Base-by-base conservation (phyloP, 257 asterid genomes). In the Verbena officinalis region DNA sequence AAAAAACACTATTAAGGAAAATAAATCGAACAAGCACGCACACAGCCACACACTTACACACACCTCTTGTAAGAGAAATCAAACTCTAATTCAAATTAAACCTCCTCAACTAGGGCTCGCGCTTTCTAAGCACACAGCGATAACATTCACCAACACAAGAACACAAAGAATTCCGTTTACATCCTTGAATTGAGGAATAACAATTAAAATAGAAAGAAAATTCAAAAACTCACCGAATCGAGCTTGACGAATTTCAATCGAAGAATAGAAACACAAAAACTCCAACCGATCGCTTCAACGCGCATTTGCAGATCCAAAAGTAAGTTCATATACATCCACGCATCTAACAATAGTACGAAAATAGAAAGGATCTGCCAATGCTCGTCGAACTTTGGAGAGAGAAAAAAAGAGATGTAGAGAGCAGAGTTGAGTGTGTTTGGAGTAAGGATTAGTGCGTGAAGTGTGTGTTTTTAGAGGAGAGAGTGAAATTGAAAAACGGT, bases 161-260 rank as follows among this genome's bases (percentile, higher is more conserved):
- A 36, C 15, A 24, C 23, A 16, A 23, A n/a, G n/a, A 69, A 55
- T 27, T 15, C 30, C 42, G 4, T 36, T 46, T 5, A 20, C 43
- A 15, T 22, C 13, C 22, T 71, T 33, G 55, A 66, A 73, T 24
- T 24, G 50, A 33, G 9, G 15, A 58, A 55, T 3, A 24, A n/a
- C 61, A 16, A 19, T 14, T 9, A 36, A 36, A 27, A 22, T 17
- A 27, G 23, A 44, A 15, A 33, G 24, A 59, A 55, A 27, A 33
- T n/a, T 46, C 50, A 72, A 21, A 71, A 58, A 72, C 81, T 77
- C 64, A 81, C 86, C 68, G 49, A 59, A 39, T 50, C 55, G 45
- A 70, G 68, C 82, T 75, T 31, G 52, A 63, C 51, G 73, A 72
- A 48, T 55, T 48, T 42, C 71, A 69, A 69, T 60, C 69, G 59